phyloP scores from a whole-genome alignment of 495 filamentous ascomycete genomes.

The Penicillium odoratum region DNA sequence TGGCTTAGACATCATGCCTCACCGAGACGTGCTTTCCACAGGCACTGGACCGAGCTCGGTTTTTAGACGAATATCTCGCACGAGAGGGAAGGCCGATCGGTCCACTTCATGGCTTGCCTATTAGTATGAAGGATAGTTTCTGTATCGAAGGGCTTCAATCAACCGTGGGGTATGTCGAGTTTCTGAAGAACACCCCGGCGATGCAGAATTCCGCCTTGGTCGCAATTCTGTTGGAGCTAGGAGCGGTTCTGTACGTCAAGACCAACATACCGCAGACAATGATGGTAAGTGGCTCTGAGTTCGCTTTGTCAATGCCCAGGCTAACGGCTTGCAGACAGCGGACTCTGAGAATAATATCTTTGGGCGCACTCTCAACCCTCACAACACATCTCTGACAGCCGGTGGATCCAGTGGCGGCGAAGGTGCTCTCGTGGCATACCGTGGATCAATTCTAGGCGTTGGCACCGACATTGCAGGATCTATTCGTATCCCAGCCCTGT shows the following conservation, averaged over 20 bases:
- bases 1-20: conserved; percentile 50
- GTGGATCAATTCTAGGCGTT: conserved; percentile 37
- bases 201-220: conserved; percentile 13
- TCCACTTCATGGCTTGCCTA: conserved; percentile 60
- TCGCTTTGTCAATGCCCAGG: conserved; percentile 25
- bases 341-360: conserved; percentile 56
- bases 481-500: conserved; percentile 60
- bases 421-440: conserved; percentile 38
- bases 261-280: conserved; percentile 49
- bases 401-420: conserved; percentile 47
- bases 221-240: conserved; percentile 18
- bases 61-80: conserved; percentile 54
- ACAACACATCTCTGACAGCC: conserved; percentile 35
- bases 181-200: conserved; percentile 13
- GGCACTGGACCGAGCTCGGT: conserved; percentile 50
- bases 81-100: conserved; percentile 44
- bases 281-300: conserved; percentile 20
- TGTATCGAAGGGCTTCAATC: conserved; percentile 46
- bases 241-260: conserved; percentile 57
- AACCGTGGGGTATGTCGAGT: conserved; percentile 18
- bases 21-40: conserved; percentile 52
- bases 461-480: conserved; percentile 53
- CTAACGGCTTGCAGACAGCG: conserved; percentile 38
- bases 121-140: conserved; percentile 65
- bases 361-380: conserved; percentile 28